Percentiles rank a stretch among this genome's conserved stretches.
These are phyloP conservation scores for Pyrenochaeta sp. DNA, from an alignment of 2,329 filamentous ascomycete species.

Conservation along the genomic window DNA sequence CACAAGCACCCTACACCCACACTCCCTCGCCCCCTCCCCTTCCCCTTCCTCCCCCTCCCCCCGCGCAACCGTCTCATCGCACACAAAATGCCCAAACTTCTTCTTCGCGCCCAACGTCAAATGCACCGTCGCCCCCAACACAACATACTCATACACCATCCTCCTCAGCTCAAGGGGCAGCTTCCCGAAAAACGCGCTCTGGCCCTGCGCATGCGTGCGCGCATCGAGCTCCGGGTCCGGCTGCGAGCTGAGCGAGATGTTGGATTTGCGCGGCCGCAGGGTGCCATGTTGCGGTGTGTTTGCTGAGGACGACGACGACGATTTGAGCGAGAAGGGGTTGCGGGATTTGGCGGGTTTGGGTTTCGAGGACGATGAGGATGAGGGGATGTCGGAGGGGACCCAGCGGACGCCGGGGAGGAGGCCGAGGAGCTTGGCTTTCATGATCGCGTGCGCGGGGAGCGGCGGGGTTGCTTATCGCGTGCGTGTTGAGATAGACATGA, in stretches of 20 bases:
- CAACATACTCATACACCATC: constrained; percentile 42
- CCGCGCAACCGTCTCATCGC: constrained; percentile 15
- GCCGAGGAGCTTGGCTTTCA: constrained; percentile 16
- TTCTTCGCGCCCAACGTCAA: constrained; percentile 38
- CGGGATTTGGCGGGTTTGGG: constrained; percentile 23
- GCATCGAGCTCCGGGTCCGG: constrained; percentile 32
- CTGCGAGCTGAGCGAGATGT: constrained; percentile 25
- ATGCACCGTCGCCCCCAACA: constrained; percentile 39
- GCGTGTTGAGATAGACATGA: constrained; percentile 3
- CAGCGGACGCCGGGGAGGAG: constrained; percentile 33
- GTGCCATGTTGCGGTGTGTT: neutral
- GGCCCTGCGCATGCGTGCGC: constrained; percentile 36
- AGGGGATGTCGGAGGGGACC: constrained; percentile 35
- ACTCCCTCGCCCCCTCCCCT: constrained; percentile 18
- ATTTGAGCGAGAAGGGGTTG: constrained; percentile 17
- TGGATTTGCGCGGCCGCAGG: constrained; percentile 27
- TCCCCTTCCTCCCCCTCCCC: constrained; percentile 6
- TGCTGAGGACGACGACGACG: constrained; percentile 2
- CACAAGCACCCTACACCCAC: constrained; percentile 39
- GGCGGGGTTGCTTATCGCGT: neutral
- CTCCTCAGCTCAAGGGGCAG: constrained; percentile 41
- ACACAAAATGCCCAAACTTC: constrained; percentile 43
- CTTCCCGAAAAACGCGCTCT: constrained; percentile 38
- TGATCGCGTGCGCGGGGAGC: neutral
- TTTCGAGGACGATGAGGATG: constrained; percentile 10